A percentile compares a stretch with the other conserved stretches of the same genome.
Conservation (phyloP, 495 filamentous ascomycete genomes). For the Friedmanniomyces simplex region DNA sequence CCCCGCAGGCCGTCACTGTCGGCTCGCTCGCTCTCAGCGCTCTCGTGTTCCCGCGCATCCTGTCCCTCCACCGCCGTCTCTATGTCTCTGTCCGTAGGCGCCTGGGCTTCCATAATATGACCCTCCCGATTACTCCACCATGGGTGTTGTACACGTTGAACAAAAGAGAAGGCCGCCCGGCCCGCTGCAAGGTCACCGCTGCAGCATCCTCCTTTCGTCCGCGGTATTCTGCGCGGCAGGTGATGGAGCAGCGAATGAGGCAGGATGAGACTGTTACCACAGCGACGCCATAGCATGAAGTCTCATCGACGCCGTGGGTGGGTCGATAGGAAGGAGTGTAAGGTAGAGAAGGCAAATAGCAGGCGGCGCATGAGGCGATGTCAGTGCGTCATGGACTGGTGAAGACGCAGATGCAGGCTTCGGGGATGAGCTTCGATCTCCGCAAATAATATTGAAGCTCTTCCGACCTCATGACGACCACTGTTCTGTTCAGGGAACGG, state of each 20-base stretch:
- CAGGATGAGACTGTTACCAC: slow-evolving; percentile 1
- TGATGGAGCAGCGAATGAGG: slow-evolving; percentile 12
- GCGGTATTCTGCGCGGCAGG: slow-evolving; percentile 17
- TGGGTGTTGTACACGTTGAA: neutral
- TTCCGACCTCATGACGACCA: no score
- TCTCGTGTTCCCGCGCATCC: neutral
- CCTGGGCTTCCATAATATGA: neutral
- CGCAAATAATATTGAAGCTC: no score
- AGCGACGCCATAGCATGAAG: neutral
- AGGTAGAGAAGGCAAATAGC: no score
- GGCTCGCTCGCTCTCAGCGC: neutral
- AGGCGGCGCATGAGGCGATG: no score
- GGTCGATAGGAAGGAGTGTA: no score
- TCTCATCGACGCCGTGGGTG: no score
- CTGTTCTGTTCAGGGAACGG: no score
- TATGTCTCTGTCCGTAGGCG: neutral
- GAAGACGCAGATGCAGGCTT: no score
- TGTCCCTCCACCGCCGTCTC: neutral
- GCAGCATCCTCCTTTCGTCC: slow-evolving; percentile 5
- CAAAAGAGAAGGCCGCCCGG: slow-evolving; percentile 14
- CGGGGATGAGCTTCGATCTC: no score
- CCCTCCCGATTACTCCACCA: slow-evolving; percentile 3
- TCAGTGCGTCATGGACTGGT: no score
- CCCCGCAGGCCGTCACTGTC: neutral
- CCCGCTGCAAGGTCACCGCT: slow-evolving; percentile 13